Evolutionary conservation across 2,329 filamentous ascomycete species (phyloP).

Genomic region (Ascochyta clinopodiicola): DNA sequence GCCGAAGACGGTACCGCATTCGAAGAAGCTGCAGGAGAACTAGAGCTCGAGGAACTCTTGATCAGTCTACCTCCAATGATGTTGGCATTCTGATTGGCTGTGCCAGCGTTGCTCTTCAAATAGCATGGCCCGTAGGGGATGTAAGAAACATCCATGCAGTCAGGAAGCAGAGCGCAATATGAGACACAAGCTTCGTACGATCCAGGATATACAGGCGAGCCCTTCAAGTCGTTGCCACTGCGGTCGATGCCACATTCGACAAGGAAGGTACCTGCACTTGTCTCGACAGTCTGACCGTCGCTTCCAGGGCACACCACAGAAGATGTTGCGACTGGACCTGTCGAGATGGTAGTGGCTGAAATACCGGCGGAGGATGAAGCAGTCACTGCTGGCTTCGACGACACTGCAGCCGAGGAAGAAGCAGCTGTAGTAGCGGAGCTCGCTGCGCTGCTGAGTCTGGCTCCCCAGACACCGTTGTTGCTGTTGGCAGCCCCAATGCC

Average conservation of each 20-base stretch:
- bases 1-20: neutral
- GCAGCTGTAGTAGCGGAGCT: neutral
- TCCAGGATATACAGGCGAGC: conserved; percentile 8
- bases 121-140: conserved; percentile 5
- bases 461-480: conserved; percentile 1
- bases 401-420: no score
- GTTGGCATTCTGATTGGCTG: conserved; percentile 4
- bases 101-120: conserved; percentile 6
- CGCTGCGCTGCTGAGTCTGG: neutral
- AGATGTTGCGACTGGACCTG: conserved; percentile 1
- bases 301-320: conserved; percentile 1
- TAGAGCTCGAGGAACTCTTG: neutral
- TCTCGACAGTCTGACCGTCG: conserved; percentile 4
- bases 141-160: conserved; percentile 4
- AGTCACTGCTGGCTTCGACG: no score
- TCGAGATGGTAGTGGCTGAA: neutral
- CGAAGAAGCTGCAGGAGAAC: neutral
- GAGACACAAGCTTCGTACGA: conserved; percentile 4
- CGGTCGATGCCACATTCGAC: conserved; percentile 8
- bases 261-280: neutral
- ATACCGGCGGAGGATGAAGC: neutral
- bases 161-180: neutral
- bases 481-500: conserved; percentile 3
- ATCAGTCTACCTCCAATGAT: conserved; percentile 26
- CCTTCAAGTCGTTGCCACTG: neutral